Evolutionary conservation across 2,329 filamentous ascomycete genomes (phyloP).

Genomic region (Pleurostoma richardsiae): DNA sequence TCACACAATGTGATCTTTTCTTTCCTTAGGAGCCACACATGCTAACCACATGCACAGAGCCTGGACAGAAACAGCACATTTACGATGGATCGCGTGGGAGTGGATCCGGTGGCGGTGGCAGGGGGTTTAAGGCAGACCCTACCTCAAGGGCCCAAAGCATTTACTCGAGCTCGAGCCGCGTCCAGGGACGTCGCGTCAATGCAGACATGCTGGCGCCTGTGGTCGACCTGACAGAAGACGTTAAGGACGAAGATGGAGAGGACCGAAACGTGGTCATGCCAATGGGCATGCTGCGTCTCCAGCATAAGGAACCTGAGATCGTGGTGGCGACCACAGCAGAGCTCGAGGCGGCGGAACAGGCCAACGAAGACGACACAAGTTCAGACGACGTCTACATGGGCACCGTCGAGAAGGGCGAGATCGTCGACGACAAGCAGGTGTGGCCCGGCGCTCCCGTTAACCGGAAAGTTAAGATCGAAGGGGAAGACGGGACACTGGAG

Average conservation of each 20-base stretch:
- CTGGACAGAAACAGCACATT: too few relatives aligned
- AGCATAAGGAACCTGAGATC: slow-evolving; percentile 45
- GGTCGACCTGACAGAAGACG: neutral
- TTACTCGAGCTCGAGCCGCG: neutral
- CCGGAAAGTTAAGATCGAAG: slow-evolving; percentile 32
- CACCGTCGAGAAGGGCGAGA: slow-evolving; percentile 9
- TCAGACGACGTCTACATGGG: slow-evolving; percentile 18
- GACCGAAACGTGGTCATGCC: slow-evolving; percentile 32
- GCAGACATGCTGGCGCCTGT: neutral
- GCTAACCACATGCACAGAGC: too few relatives aligned
- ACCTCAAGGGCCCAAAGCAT: too few relatives aligned
- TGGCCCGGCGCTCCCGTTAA: slow-evolving; percentile 35
- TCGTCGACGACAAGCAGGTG: slow-evolving; percentile 28
- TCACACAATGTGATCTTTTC: neutral
- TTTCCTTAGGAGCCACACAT: too few relatives aligned
- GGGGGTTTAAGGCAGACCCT: too few relatives aligned
- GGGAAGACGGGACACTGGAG: slow-evolving; percentile 31
- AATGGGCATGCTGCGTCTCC: slow-evolving; percentile 50
- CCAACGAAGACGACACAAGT: slow-evolving; percentile 35
- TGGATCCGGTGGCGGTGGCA: too few relatives aligned
- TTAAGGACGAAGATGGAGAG: slow-evolving; percentile 15
- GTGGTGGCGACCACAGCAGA: slow-evolving; percentile 53
- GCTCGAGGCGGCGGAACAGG: slow-evolving; percentile 48
- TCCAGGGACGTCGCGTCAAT: neutral
- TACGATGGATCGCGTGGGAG: too few relatives aligned